Base-by-base conservation (phyloP, 164 flowering plant genomes). In the Vitis labrusca region DNA sequence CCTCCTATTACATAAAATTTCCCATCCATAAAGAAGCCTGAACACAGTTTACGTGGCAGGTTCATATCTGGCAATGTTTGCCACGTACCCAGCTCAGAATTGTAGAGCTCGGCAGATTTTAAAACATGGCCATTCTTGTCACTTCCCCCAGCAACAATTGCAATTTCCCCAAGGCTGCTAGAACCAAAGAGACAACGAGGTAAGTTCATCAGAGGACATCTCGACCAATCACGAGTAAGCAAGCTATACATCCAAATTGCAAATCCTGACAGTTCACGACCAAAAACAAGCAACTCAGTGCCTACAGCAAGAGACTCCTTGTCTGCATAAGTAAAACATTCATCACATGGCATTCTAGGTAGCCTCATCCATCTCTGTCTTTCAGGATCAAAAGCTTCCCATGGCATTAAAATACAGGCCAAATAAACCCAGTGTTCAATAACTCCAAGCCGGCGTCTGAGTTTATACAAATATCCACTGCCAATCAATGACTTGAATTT, bases 371-470 rank as follows among this genome's bases (percentile, higher is more conserved):
- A 85, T 32, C 69, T 73, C 29, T 65, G 55, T 2, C 79, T 44
- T 2, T 57, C 27, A 0, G 88, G 83, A 75, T 85, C 82, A 62
- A 79, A 85, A 0, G 79, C 82, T 32, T 83, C 86, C 88, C 88
- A 85, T 3, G 50, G 70, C 68, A 62, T 74, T 0, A 71, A 47
- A 51, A 30, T 55, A 70, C 84, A 85, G 10, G 73, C 70, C 10
- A 85, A 65, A 66, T 71, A 85, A 50, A 85, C 78, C 88, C 88
- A 83, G 44, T 85, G 83, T 50, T 85, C 86, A 8, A 76, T 63
- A 1, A 85, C 61, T 1, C 83, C 81, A 12, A 71, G 50, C 67
- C 53, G 56, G 61, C 73, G 27, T 67, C 88, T 71, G 63, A 77
- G 50, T 10, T 51, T 62, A 59, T 83, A 81, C 1, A 85, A 50